A percentile compares a stretch with the other conserved stretches of the same genome.
Conservation (phyloP, 768 basidiomycete species). For the Obba rivulosa region DNA sequence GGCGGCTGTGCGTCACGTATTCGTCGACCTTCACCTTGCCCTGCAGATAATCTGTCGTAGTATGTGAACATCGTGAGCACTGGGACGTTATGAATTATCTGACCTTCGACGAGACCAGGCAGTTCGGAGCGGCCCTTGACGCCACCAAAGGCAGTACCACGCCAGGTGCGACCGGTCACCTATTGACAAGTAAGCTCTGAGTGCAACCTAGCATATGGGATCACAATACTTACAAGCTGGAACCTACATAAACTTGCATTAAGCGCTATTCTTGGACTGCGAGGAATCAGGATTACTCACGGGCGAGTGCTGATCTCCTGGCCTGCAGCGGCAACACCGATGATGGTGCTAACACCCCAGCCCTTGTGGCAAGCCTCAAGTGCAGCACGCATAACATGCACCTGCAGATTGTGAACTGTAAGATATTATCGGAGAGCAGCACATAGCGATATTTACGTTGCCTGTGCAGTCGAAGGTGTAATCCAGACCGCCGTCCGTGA, state of each 20-base stretch:
- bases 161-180: conserved; percentile 88
- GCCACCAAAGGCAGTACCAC: conserved; percentile 93
- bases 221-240: conserved; percentile 37
- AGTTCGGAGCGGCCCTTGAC: conserved; percentile 97
- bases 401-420: conserved; percentile 34
- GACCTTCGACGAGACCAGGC: conserved; percentile 89
- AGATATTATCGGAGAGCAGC: background rate
- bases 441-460: conserved; percentile 44
- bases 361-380: conserved; percentile 99
- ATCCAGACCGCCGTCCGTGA: conserved; percentile 95
- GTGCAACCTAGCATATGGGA: no score
- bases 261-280: conserved; percentile 39
- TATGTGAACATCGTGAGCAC: conserved; percentile 7
- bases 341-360: conserved; percentile 95
- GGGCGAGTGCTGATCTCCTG: conserved; percentile 54
- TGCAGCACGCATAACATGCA: conserved; percentile 90
- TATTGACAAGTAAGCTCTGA: background rate
- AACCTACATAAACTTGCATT: conserved; percentile 20
- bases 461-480: conserved; percentile 98
- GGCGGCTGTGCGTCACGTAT: conserved; percentile 87
- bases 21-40: conserved; percentile 90
- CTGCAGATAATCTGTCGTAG: conserved; percentile 62
- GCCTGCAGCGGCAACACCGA: conserved; percentile 96
- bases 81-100: conserved; percentile 9
- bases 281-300: conserved; percentile 15